phyloP scores from a whole-genome alignment of 257 asterid species.

The Gentiana macrophylla region DNA sequence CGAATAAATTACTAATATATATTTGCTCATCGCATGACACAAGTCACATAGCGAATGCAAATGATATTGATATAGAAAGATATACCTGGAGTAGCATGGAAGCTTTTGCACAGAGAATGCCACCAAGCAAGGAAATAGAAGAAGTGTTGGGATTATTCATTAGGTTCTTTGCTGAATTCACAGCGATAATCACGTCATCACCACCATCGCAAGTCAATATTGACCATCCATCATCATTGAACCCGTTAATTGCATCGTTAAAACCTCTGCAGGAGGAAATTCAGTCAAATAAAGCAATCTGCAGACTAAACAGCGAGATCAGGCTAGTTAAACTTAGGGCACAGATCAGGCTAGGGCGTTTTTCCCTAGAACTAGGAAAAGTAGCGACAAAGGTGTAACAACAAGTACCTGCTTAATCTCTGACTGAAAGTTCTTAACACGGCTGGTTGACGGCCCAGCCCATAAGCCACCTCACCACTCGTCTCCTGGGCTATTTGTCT shows the following conservation, averaged over 20 bases:
- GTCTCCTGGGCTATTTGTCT: constrained; percentile 94
- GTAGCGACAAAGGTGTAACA: background rate
- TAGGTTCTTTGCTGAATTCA: too few species aligned
- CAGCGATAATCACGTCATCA: too few species aligned
- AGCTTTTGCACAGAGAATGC: too few species aligned
- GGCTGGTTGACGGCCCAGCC: constrained; percentile 96
- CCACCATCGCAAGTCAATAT: constrained; percentile 57
- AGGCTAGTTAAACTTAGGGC: background rate
- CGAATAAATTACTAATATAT: too few species aligned
- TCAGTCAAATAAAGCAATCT: background rate
- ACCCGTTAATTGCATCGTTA: constrained; percentile 87
- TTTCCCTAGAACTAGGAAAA: background rate
- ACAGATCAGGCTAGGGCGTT: background rate
- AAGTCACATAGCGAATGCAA: constrained; percentile 34
- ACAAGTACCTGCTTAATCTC: constrained; percentile 71
- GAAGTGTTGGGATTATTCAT: too few species aligned
- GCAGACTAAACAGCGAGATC: background rate
- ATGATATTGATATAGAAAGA: too few species aligned
- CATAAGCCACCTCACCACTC: constrained; percentile 79
- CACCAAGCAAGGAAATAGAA: too few species aligned
- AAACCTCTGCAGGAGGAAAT: constrained; percentile 59
- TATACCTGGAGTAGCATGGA: too few species aligned
- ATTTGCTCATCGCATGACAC: too few species aligned
- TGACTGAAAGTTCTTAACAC: constrained; percentile 93
- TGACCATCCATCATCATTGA: constrained; percentile 94